Conservation (phyloP, 176 grass and related monocot genomes). For the Triticum urartu region DNA sequence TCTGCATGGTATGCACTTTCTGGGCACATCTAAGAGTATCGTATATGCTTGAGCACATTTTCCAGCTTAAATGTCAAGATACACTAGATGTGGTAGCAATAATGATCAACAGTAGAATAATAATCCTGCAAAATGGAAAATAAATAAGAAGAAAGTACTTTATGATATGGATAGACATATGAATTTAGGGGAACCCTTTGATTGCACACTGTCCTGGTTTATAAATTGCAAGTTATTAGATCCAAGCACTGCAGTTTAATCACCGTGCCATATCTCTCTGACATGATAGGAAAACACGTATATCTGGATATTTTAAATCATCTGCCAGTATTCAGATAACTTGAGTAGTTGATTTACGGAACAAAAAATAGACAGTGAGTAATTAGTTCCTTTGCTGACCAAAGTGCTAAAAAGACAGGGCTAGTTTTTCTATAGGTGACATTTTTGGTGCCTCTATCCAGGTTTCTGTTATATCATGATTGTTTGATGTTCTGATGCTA, state of each 20-base stretch:
- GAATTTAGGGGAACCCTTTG: background rate
- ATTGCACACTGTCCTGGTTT: background rate
- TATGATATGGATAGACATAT: background rate
- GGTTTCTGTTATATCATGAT: conserved; percentile 1
- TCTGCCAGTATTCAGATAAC: background rate
- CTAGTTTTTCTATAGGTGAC: background rate
- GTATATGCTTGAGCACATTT: background rate
- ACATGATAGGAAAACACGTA: background rate
- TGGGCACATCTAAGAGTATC: background rate
- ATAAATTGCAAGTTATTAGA: background rate
- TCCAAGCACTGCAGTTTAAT: background rate
- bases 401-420: conserved; percentile 2
- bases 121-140: background rate
- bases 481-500: background rate
- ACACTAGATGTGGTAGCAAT: background rate
- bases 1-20: conserved; percentile 2
- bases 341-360: conserved; percentile 15
- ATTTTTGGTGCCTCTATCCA: conserved; percentile 7
- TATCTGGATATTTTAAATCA: conserved; percentile 3
- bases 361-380: background rate
- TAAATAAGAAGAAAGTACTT: background rate
- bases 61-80: background rate
- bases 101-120: background rate
- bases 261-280: background rate
- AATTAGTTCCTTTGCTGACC: background rate